phyloP scores from a whole-genome alignment of 768 basidiomycete genomes.

The Melanogaster broomeanus region DNA sequence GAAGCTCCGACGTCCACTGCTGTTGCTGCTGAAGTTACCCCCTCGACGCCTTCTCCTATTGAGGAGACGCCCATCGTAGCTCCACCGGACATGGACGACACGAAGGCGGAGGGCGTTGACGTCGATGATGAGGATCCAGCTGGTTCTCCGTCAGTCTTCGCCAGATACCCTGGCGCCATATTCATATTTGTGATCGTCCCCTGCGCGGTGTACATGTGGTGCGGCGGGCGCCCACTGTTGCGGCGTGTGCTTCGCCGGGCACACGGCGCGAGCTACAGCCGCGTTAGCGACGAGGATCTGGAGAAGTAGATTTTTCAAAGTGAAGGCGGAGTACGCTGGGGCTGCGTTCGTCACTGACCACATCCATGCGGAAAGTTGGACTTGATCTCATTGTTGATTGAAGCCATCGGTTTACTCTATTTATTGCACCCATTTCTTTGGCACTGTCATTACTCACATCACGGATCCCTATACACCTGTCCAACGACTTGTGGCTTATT shows the following conservation, averaged over 20 bases:
- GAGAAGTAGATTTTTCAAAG: constrained; percentile 40
- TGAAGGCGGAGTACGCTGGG: background rate
- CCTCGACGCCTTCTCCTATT: constrained; percentile 7
- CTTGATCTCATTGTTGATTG: too few relatives aligned
- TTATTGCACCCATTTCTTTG: background rate
- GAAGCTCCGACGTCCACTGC: constrained; percentile 15
- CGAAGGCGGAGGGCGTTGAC: constrained; percentile 4
- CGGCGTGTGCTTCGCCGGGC: constrained; percentile 43
- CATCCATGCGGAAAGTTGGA: too few relatives aligned
- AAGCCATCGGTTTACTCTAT: too few relatives aligned
- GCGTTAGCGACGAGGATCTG: constrained; percentile 49
- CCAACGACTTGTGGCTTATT: too few relatives aligned
- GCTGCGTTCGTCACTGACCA: background rate
- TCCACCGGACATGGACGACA: constrained; percentile 2
- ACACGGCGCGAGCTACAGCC: constrained; percentile 42
- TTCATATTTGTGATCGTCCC: constrained; percentile 46
- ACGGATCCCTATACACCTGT: background rate
- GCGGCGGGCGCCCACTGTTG: constrained; percentile 44
- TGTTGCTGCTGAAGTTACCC: constrained; percentile 14
- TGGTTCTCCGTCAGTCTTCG: constrained; percentile 6
- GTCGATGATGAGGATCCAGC: constrained; percentile 10
- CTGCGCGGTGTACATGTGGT: constrained; percentile 47
- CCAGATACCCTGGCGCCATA: constrained; percentile 23
- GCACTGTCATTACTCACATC: background rate
- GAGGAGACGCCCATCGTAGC: constrained; percentile 1